Conservation (phyloP, 768 basidiomycete genomes). For the Agrocybe praecox region DNA sequence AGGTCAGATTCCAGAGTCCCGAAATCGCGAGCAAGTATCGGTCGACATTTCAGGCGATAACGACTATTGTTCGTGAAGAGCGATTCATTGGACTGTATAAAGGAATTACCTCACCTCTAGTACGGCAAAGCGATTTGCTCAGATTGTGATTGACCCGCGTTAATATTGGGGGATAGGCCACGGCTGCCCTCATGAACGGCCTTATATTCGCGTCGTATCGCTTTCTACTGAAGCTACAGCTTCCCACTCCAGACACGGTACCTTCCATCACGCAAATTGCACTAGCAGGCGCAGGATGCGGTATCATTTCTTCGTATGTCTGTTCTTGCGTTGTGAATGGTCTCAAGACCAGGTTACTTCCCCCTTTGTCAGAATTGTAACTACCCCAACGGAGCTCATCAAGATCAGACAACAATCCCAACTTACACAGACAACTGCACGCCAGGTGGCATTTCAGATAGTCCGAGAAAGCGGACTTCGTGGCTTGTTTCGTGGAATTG, state of each 20-base stretch:
- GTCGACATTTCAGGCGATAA: slow-evolving; percentile 66
- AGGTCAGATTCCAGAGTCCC: slow-evolving; percentile 80
- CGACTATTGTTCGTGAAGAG: slow-evolving; percentile 73
- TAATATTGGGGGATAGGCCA: slow-evolving; percentile 42
- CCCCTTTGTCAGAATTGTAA: slow-evolving; percentile 55
- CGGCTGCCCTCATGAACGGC: slow-evolving; percentile 80
- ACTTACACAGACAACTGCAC: slow-evolving; percentile 47
- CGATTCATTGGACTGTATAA: slow-evolving; percentile 69
- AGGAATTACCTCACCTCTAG: slow-evolving; percentile 81
- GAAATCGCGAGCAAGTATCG: slow-evolving; percentile 55
- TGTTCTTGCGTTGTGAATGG: neutral
- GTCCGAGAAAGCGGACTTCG: slow-evolving; percentile 55
- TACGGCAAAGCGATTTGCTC: slow-evolving; percentile 29
- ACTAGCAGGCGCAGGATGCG: slow-evolving; percentile 80
- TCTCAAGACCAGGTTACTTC: neutral
- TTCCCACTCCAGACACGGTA: slow-evolving; percentile 41
- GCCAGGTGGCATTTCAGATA: slow-evolving; percentile 58
- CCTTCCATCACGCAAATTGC: slow-evolving; percentile 75
- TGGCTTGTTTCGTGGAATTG: slow-evolving; percentile 79
- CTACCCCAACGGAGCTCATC: slow-evolving; percentile 84
- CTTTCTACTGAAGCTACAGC: slow-evolving; percentile 72
- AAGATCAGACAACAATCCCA: slow-evolving; percentile 83
- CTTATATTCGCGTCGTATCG: slow-evolving; percentile 86
- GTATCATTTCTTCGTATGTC: slow-evolving; percentile 77
- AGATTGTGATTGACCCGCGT: neutral